Evolutionary conservation across 2,329 filamentous ascomycete species (phyloP).

Genomic region (Colletotrichum magnum): DNA sequence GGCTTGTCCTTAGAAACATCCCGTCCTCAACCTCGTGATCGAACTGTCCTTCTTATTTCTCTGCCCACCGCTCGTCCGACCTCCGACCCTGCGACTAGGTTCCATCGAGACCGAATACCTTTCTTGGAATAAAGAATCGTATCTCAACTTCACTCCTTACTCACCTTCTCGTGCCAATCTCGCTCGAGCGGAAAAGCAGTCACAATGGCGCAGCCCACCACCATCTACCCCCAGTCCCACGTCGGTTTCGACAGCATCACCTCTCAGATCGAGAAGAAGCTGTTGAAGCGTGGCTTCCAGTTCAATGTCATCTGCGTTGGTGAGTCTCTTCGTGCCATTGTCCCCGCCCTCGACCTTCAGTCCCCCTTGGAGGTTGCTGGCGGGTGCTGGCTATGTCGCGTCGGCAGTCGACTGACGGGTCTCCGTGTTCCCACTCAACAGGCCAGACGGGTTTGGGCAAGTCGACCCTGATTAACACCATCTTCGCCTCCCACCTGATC

Average conservation of each 20-base stretch:
- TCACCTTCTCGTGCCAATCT: conserved; percentile 50
- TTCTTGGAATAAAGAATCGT: conserved; percentile 54
- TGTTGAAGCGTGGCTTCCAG: conserved; percentile 99
- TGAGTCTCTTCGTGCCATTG: conserved; percentile 66
- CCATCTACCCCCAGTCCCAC: conserved; percentile 93
- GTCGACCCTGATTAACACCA: conserved; percentile 99
- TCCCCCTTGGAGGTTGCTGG: conserved; percentile 1
- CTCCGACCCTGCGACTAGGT: conserved; percentile 45
- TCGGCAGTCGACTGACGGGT: conserved; percentile 26
- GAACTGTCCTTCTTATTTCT: conserved; percentile 19
- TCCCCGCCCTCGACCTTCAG: neutral
- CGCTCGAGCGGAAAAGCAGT: conserved; percentile 47
- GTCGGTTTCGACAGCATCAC: conserved; percentile 99
- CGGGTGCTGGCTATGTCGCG: conserved; percentile 17
- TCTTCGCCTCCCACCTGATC: conserved; percentile 99
- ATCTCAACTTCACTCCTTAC: conserved; percentile 47
- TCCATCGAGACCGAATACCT: conserved; percentile 43
- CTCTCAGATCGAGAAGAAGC: conserved; percentile 99
- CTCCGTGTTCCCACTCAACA: conserved; percentile 54
- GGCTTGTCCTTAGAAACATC: conserved; percentile 42
- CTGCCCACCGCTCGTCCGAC: conserved; percentile 37
- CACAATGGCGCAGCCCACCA: conserved; percentile 71
- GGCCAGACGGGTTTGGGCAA: conserved; percentile 99
- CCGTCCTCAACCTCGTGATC: conserved; percentile 41
- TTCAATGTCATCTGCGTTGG: conserved; percentile 99